phyloP scores from a whole-genome alignment of 1,284 basidiomycete genomes.

The Cutaneotrichosporon sp. region DNA sequence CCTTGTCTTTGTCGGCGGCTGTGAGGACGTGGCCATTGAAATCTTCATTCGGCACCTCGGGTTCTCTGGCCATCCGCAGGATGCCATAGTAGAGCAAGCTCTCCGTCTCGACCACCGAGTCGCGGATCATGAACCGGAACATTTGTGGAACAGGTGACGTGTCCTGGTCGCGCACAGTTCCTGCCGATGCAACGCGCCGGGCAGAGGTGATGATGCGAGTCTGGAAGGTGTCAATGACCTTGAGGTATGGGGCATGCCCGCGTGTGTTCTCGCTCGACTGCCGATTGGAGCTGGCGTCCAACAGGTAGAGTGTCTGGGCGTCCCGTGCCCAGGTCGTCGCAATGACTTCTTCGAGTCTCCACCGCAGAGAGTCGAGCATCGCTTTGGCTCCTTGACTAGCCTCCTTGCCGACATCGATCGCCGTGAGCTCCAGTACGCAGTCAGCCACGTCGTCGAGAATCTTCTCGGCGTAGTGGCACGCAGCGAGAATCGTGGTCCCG shows the following conservation, averaged over 20 bases:
- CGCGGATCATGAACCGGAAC: conserved; percentile 67
- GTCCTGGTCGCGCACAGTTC: conserved; percentile 5
- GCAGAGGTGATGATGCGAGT: conserved; percentile 73
- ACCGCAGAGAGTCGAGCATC: conserved; percentile 77
- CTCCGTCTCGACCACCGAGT: conserved; percentile 81
- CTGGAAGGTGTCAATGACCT: conserved; percentile 78
- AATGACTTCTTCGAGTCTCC: conserved; percentile 83
- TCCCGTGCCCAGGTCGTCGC: conserved; percentile 81
- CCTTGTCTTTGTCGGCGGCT: conserved; percentile 4
- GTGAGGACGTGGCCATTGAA: background rate
- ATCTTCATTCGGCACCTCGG: background rate
- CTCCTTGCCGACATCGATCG: conserved; percentile 77
- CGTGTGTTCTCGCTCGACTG: conserved; percentile 53
- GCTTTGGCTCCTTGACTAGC: conserved; percentile 66
- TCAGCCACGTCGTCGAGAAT: conserved; percentile 82
- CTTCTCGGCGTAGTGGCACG: conserved; percentile 74
- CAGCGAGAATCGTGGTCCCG: conserved; percentile 76
- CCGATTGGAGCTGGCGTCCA: conserved; percentile 65
- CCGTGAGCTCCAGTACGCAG: conserved; percentile 74
- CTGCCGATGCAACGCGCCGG: conserved; percentile 52
- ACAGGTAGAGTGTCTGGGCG: conserved; percentile 73
- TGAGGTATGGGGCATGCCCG: conserved; percentile 60
- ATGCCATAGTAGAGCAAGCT: conserved; percentile 89
- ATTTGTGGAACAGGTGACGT: conserved; percentile 36
- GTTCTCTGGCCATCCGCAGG: conserved; percentile 64